phyloP scores from a whole-genome alignment of 208 protist genomes.

The Strigomonas galati region DNA sequence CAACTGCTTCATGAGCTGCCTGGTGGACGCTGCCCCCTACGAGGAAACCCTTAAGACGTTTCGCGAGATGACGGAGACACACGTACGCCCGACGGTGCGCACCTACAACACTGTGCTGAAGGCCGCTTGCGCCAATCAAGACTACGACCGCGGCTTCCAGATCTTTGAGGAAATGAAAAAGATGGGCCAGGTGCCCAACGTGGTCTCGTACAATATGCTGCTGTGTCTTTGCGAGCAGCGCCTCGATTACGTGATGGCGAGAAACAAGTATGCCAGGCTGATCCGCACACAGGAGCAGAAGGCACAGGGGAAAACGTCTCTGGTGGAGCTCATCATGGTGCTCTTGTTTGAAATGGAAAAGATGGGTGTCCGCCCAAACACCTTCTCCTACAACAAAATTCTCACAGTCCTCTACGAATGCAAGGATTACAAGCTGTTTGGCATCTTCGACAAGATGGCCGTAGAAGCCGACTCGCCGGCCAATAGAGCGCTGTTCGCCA shows the following conservation, averaged over 20 bases:
- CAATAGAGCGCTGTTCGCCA: neutral
- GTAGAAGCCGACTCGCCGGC: too few relatives aligned
- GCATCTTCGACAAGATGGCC: constrained; percentile 36
- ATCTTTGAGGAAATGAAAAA: constrained; percentile 91
- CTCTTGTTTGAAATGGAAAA: constrained; percentile 81
- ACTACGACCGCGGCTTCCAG: constrained; percentile 90
- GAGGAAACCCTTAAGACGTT: constrained; percentile 76
- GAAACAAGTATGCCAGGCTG: constrained; percentile 31
- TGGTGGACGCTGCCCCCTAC: constrained; percentile 81
- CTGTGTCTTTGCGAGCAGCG: constrained; percentile 74
- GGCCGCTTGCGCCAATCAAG: constrained; percentile 58
- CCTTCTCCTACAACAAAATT: constrained; percentile 84
- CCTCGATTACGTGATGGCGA: constrained; percentile 76
- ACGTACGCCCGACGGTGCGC: constrained; percentile 58
- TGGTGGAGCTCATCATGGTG: constrained; percentile 69
- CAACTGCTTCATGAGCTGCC: constrained; percentile 90
- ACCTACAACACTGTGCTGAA: constrained; percentile 90
- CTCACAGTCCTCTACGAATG: constrained; percentile 61
- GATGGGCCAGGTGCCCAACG: constrained; percentile 73
- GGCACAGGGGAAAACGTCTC: constrained; percentile 36
- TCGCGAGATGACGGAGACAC: constrained; percentile 52
- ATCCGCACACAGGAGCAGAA: constrained; percentile 61
- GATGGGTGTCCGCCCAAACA: constrained; percentile 73
- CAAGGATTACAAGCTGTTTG: constrained; percentile 67
- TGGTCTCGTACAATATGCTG: constrained; percentile 91